Base-by-base conservation (phyloP, 2,329 filamentous ascomycete genomes). In the Xylaria sp. region DNA sequence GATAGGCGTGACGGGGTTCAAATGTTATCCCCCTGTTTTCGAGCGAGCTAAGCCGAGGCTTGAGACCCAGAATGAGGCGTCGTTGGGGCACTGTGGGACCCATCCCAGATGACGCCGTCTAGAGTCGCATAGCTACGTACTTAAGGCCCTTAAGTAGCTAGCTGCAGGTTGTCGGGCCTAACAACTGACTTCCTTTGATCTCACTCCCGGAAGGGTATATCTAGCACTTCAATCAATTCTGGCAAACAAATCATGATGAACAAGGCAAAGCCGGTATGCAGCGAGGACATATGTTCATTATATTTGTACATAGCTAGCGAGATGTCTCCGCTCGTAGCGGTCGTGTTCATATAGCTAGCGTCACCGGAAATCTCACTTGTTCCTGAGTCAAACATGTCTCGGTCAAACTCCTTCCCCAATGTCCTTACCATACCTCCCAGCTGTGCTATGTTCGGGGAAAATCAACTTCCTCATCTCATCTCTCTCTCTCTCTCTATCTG, bases 281-380 rank as follows among this genome's bases (percentile, higher is more conserved):
- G 43, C 35, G 40, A 61, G 47, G 35, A 48, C 54, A 58, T 65
- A 73, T 75, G 66, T 74, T 76, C 75, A 72, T 76, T 74, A 76
- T 72, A 75, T 74, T 72, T 76, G 71, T 76, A 68, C 76, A 77
- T 74, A 72, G 54, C 52, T 53, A 62, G 46, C 46, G 47, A 58
- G 31, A 60, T 58, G 29, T 48, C 38, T 38, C 35, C 15, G 37
- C 47, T 58, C 15, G 27, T 37, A 29, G 27, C 38, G n/a, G 46
- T 47, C 53, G 53, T 51, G 33, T 51, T 37, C 35, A 21, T 41
- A 51, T 64, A 31, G 62, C 59, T 46, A 54, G 54, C 37, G 29
- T 53, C 55, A 40, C 67, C 53, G 44, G 62, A 62, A 61, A 64
- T 64, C 57, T 66, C 58, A 63, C 58, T 49, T 52, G 49, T 38